phyloP scores from a whole-genome alignment of 2,329 filamentous ascomycete genomes.

The Botryotinia narcissicola region DNA sequence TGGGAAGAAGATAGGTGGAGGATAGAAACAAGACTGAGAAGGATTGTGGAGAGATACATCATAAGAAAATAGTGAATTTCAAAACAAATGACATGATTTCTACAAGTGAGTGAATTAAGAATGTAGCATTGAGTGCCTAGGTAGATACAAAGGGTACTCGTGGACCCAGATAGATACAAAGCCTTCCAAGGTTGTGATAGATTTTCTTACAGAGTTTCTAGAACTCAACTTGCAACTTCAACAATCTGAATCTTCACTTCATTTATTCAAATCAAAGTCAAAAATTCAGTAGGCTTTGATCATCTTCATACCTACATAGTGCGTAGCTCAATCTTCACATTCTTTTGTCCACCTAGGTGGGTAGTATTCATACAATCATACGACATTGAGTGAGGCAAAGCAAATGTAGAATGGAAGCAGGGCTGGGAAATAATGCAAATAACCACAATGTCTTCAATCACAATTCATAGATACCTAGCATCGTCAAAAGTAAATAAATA shows the following conservation, averaged over 20 bases:
- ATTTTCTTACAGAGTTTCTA: background rate
- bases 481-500: background rate
- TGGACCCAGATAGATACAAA: background rate
- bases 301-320: background rate
- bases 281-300: background rate
- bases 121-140: background rate
- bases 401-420: background rate
- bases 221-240: background rate
- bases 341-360: background rate
- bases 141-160: too few species aligned
- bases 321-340: background rate
- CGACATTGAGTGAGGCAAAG: background rate
- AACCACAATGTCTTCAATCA: background rate
- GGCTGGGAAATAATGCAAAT: background rate
- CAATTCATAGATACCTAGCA: background rate
- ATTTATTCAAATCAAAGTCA: background rate
- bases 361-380: background rate
- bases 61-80: constrained; percentile 5
- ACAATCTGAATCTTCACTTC: background rate
- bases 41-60: background rate
- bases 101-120: background rate
- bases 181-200: background rate
- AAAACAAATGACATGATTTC: background rate
- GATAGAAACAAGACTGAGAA: background rate
- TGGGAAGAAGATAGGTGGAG: background rate